Base-by-base conservation (phyloP, 1,139 yeast species). In the Zygoascus sp. region DNA sequence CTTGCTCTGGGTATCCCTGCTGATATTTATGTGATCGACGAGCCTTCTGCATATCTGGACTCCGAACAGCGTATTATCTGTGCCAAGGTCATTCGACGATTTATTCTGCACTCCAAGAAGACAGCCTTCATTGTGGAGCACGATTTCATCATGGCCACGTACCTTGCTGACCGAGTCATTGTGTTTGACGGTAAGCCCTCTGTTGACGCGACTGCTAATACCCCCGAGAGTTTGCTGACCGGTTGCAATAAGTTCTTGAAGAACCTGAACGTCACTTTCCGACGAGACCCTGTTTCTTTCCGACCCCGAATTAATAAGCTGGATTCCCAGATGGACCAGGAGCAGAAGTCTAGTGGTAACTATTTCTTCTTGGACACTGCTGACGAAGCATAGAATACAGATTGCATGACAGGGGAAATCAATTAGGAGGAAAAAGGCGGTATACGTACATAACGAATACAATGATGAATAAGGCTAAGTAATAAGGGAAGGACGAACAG, bases 61-160 rank as follows among this genome's bases (percentile, higher is more conserved):
- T 90, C 97, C 50, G 99, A 92, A 73, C 99, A 92, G 73, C 97
- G 99, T 88, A 88, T 92, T 65, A 84, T 92, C 59, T 94, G 98
- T 76, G 86, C 98, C 50, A 92, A 92, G 76, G 98, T 92, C 58
- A 94, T 92, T 64, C 86, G 97, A 79, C 84, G 96, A 70, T 92
- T 88, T 66, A 87, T 94, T 63, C 75, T 92, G 66, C 98, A 92
- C 68, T 81, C 97, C 58, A 90, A 92, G 76, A 92, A 90, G 77
- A 89, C 98, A 42, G 98, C 98, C 8, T 92, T 92, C 66, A 76
- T 92, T 61, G 99, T 92, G 52, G 99, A 92, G 83, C 99, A 92
- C 82, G 99, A 92, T 81, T 92, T 92, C 79, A 92, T 92, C 73
- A 92, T 92, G 98, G 97, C 98, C 55, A 92, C 98, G 22, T 92